phyloP scores from a whole-genome alignment of 1,284 basidiomycete species.

The Ceratobasidium sp. region DNA sequence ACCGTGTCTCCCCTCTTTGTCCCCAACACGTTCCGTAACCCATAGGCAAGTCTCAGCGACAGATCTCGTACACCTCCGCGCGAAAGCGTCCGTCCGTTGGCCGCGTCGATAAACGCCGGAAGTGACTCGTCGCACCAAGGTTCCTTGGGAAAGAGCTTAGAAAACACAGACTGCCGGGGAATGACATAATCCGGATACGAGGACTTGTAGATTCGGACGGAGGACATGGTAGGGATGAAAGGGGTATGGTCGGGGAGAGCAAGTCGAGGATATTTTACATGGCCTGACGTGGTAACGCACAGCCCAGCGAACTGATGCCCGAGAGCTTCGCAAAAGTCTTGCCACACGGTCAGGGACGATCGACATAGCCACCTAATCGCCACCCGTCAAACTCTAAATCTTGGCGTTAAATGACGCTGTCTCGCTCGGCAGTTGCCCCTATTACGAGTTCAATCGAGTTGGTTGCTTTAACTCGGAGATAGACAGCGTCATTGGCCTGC shows the following conservation, averaged over 20 bases:
- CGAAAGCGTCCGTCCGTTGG: conserved; percentile 65
- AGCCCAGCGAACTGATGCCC: not conserved
- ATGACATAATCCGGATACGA: conserved; percentile 50
- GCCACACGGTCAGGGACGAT: conserved; percentile 20
- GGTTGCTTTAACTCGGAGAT: too few relatives aligned
- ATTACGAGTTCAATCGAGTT: too few relatives aligned
- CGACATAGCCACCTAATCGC: not conserved
- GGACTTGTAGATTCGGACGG: conserved; percentile 51
- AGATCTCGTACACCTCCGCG: conserved; percentile 65
- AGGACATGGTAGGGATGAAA: conserved; percentile 22
- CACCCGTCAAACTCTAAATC: not conserved
- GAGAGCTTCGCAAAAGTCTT: not conserved
- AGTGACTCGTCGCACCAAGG: conserved; percentile 54
- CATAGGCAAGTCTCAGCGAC: conserved; percentile 67
- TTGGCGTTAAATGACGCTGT: not conserved
- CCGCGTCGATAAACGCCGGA: conserved; percentile 74
- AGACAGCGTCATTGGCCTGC: too few relatives aligned
- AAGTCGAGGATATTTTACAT: not conserved
- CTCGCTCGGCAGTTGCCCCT: not conserved
- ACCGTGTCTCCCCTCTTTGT: conserved; percentile 51
- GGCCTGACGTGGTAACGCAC: not conserved
- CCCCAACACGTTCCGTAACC: conserved; percentile 57
- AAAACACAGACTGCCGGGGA: conserved; percentile 61
- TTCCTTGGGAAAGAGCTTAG: conserved; percentile 58
- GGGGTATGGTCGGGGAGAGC: not conserved